Percentiles rank a stretch among this genome's conserved stretches.
Evolutionary conservation across 257 asterid species (phyloP).

Genomic region (Buddleja alternifolia): DNA sequence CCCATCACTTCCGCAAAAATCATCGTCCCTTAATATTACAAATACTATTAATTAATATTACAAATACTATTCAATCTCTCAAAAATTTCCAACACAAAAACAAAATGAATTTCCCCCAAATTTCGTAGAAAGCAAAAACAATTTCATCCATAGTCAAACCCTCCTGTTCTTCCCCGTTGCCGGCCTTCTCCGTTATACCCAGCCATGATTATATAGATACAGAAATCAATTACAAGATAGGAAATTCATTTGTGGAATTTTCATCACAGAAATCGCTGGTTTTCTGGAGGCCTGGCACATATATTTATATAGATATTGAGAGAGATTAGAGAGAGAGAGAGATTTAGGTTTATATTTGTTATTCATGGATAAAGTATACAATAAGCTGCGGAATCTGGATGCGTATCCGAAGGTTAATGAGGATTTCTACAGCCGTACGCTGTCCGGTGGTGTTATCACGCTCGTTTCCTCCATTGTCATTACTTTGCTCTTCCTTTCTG

Average conservation of each 20-base stretch:
- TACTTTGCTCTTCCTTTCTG: conserved; percentile 79
- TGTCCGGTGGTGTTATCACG: conserved; percentile 91
- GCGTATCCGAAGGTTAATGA: conserved; percentile 95
- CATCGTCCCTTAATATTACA: not conserved
- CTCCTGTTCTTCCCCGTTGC: conserved; percentile 36
- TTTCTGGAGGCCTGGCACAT: too few relatives aligned
- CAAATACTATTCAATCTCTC: not conserved
- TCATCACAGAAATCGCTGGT: too few relatives aligned
- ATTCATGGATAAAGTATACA: conserved; percentile 56
- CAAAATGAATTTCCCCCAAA: not conserved
- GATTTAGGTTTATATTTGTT: not conserved
- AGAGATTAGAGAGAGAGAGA: not conserved
- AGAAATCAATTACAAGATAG: too few relatives aligned
- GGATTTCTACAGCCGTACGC: conserved; percentile 93
- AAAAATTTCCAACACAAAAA: not conserved
- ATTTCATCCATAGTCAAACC: conserved; percentile 37
- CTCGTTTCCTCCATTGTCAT: conserved; percentile 70
- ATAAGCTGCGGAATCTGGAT: conserved; percentile 83
- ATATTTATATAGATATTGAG: too few relatives aligned
- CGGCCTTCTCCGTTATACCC: conserved; percentile 31
- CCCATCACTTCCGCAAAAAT: too few relatives aligned
- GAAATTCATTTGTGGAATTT: too few relatives aligned
- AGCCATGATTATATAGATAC: not conserved
- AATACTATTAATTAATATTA: too few relatives aligned
- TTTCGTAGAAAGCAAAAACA: not conserved